Evolutionary conservation across 2,329 filamentous ascomycete species (phyloP), one percentile per base, ranked within the genome.

Genomic region (Blastomyces gilchristii): DNA sequence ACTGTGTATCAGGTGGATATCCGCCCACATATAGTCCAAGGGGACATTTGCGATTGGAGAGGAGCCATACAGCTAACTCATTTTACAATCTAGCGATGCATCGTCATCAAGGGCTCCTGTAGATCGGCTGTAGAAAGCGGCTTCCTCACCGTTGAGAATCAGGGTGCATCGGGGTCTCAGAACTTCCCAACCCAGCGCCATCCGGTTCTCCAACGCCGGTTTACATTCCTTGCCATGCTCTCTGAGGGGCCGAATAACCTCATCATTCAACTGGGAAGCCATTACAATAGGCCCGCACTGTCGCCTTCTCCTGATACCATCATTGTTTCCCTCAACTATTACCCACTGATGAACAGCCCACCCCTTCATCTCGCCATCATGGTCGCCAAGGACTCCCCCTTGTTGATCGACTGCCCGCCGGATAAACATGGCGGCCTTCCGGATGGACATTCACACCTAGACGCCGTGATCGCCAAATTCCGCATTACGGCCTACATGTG

Each of bases 401-500:
- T 68, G 18, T 49, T 68, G 5, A 69, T 67, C 12, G 68, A 69
- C 34, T 69, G 68, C 47, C 68, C 68, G 4, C 65, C 65, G 2
- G 52, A 63, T 43, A 69, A 67, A 43, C 62, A 60, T 9, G 63
- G 67, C 0, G 60, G 50, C n/a, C 66, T 68, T n/a, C 67, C 68
- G 2, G 64, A 59, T 22, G 63, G 65, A 0, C 68, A 69, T 41
- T 64, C 61, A 22, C 57, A 63, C 43, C 60, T 69, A 14, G 65
- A 68, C 37, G 65, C 68, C 0, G 68, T 66, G 34, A 66, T 69
- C 41, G 56, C 67, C 39, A 69, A 69, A 37, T 60, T 69, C 39
- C 65, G 68, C 43, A 67, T 67, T 63, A 64, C 68, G 0, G 68
- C 68, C 14, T 69, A 69, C 52, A 69, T 69, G 67, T 69, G 68